Percentiles rank a stretch among this genome's conserved stretches.
phyloP scores from a whole-genome alignment of 2,329 filamentous ascomycete species.

The Tolypocladium sp. region DNA sequence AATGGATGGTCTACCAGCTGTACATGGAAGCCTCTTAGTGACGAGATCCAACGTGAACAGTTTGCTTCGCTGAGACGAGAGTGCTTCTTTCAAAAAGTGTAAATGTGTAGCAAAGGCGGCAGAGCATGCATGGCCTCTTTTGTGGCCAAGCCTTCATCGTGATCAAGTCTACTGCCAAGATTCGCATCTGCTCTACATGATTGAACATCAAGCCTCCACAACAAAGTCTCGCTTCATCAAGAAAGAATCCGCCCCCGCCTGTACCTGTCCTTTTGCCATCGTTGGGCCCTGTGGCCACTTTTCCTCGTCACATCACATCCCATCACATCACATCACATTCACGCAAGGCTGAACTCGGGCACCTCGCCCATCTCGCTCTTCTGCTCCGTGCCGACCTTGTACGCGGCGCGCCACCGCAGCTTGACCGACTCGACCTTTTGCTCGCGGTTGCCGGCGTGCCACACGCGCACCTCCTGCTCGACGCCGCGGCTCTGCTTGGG shows the following conservation, averaged over 20 bases:
- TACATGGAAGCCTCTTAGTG: background rate
- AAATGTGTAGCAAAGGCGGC: background rate
- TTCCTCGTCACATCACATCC: background rate
- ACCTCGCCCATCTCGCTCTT: conserved; percentile 82
- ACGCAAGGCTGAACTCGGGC: conserved; percentile 66
- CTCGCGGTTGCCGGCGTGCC: conserved; percentile 58
- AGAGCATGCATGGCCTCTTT: background rate
- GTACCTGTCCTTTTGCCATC: background rate
- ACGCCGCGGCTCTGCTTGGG: conserved; percentile 69
- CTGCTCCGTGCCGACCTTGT: conserved; percentile 56
- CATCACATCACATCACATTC: conserved; percentile 2
- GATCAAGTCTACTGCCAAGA: background rate
- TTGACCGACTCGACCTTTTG: conserved; percentile 72
- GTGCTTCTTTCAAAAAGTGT: background rate
- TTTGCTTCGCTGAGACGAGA: background rate
- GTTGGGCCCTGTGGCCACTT: background rate
- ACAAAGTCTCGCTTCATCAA: background rate
- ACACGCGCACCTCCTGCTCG: conserved; percentile 69
- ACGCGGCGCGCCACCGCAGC: conserved; percentile 81
- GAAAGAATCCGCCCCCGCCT: background rate
- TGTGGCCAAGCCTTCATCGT: background rate
- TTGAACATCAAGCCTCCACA: background rate
- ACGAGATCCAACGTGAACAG: background rate
- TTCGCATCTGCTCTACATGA: background rate
- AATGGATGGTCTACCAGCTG: background rate